Evolutionary conservation across 805 yeast species (phyloP).

Genomic region (Metschnikowia arizonensis): DNA sequence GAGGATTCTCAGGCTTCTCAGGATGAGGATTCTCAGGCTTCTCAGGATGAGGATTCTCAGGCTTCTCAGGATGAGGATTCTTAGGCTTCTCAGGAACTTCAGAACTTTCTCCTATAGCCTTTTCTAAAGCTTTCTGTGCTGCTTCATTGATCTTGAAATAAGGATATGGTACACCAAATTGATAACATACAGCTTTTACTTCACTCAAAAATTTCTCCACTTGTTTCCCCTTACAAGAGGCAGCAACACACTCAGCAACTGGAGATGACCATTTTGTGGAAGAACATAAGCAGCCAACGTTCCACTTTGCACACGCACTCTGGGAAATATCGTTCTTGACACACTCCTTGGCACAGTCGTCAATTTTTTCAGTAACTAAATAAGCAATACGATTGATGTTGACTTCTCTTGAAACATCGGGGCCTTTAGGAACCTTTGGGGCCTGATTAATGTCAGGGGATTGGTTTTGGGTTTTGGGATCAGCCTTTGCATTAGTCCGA

Average conservation of each 20-base stretch:
- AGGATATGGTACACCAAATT: constrained; percentile 16
- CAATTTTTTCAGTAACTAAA: constrained; percentile 9
- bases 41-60: too few species aligned
- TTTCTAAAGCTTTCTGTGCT: constrained; percentile 4
- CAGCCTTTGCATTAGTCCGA: too few species aligned
- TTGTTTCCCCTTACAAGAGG: constrained; percentile 9
- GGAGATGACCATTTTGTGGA: constrained; percentile 9
- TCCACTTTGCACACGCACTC: constrained; percentile 17
- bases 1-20: too few species aligned
- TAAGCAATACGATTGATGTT: constrained; percentile 16
- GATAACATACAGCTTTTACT: constrained; percentile 12
- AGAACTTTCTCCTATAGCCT: constrained; percentile 7
- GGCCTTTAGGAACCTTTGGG: constrained; percentile 2
- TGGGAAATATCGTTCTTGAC: constrained; percentile 7
- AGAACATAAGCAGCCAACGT: constrained; percentile 16
- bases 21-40: too few species aligned
- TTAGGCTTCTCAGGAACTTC: too few species aligned
- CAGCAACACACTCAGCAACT: constrained; percentile 13
- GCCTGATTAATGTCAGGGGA: constrained; percentile 8
- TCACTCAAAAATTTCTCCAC: constrained; percentile 9
- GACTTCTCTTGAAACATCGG: constrained; percentile 9
- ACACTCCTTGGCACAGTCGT: constrained; percentile 14
- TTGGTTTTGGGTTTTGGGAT: background rate
- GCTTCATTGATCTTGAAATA: constrained; percentile 17
- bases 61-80: too few species aligned